These are phyloP conservation scores for Arthrobotrys sinensis DNA, from an alignment of 2,329 filamentous ascomycete genomes.

Conservation along the genomic window DNA sequence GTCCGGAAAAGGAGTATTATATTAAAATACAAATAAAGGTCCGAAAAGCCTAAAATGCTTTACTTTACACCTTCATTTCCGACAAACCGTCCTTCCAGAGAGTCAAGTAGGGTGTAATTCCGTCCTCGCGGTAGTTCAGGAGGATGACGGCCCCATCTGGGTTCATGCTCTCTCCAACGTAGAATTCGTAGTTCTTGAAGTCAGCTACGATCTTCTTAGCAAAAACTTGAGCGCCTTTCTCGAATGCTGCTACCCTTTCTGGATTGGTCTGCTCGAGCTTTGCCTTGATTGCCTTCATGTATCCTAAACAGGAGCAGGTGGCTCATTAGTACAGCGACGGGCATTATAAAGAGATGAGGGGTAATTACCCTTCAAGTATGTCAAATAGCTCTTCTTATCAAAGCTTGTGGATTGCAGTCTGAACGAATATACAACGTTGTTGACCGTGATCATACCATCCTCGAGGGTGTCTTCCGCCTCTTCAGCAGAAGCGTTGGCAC, in stretches of 20 bases:
- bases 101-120: slow-evolving; percentile 87
- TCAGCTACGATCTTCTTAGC: slow-evolving; percentile 85
- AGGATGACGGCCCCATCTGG: slow-evolving; percentile 90
- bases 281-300: slow-evolving; percentile 91
- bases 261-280: slow-evolving; percentile 76
- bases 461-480: slow-evolving; percentile 83
- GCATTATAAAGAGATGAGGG: background rate
- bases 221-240: slow-evolving; percentile 80
- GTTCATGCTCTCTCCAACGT: slow-evolving; percentile 92
- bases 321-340: background rate
- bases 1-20: background rate
- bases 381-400: slow-evolving; percentile 89
- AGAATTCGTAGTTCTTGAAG: slow-evolving; percentile 98
- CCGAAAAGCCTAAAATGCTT: background rate
- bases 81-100: slow-evolving; percentile 95
- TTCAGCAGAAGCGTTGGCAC: slow-evolving; percentile 97
- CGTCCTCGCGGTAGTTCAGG: slow-evolving; percentile 98
- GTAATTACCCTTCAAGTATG: slow-evolving; percentile 85
- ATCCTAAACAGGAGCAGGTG: slow-evolving; percentile 71
- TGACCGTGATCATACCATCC: slow-evolving; percentile 80
- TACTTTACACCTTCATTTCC: slow-evolving; percentile 88
- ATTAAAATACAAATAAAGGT: background rate
- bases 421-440: slow-evolving; percentile 95
- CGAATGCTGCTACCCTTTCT: slow-evolving; percentile 82
- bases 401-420: slow-evolving; percentile 83